Evolutionary conservation across 1,284 basidiomycete species (phyloP).

Genomic region (Papiliotrema nemorosa): DNA sequence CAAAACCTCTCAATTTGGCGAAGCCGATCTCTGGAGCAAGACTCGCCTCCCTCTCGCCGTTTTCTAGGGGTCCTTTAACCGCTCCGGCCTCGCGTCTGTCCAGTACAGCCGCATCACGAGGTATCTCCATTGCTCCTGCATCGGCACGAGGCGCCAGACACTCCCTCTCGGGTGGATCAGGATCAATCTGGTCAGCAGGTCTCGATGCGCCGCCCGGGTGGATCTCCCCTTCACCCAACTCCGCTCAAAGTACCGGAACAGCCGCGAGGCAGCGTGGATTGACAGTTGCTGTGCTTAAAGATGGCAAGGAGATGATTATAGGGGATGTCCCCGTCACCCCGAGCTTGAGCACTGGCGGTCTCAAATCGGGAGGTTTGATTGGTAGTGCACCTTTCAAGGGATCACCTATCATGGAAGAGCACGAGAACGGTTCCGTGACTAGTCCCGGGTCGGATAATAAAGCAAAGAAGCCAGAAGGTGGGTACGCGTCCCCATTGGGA

Average conservation of each 20-base stretch:
- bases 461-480: not conserved
- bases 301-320: slow-evolving; percentile 25
- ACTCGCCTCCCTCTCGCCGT: not conserved
- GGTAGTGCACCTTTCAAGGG: not conserved
- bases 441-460: not conserved
- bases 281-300: slow-evolving; percentile 36
- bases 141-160: slow-evolving; percentile 10
- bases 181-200: slow-evolving; percentile 34
- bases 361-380: not conserved
- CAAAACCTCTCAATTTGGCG: not conserved
- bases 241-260: slow-evolving; percentile 12
- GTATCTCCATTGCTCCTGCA: slow-evolving; percentile 26
- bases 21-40: not conserved
- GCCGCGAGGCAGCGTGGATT: slow-evolving; percentile 29
- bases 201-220: slow-evolving; percentile 16
- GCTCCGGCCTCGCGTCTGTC: slow-evolving; percentile 19
- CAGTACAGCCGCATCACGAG: slow-evolving; percentile 20
- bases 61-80: slow-evolving; percentile 1
- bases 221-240: slow-evolving; percentile 24
- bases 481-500: not conserved
- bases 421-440: not conserved
- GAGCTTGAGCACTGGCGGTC: slow-evolving; percentile 6
- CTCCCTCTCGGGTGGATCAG: slow-evolving; percentile 5
- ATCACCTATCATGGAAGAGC: slow-evolving; percentile 1
- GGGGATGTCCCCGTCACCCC: slow-evolving; percentile 33